Conservation (phyloP, 148 eudicot species). For the Simmondsia chinensis region DNA sequence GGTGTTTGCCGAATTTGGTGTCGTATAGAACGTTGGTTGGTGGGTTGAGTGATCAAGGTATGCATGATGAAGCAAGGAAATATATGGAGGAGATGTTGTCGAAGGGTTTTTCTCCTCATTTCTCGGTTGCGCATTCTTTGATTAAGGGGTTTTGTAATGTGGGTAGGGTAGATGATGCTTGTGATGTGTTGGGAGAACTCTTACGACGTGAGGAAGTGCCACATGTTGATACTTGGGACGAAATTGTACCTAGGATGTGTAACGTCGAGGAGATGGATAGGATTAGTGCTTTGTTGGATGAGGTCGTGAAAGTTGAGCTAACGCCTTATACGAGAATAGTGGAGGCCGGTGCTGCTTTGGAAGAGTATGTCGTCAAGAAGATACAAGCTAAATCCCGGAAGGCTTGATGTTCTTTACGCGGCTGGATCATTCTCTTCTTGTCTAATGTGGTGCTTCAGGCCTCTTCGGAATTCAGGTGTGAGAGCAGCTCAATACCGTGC, state of each 20-base stretch:
- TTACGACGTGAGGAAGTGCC: slow-evolving; percentile 45
- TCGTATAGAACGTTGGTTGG: slow-evolving; percentile 75
- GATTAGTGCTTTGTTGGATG: slow-evolving; percentile 25
- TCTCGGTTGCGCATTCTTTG: slow-evolving; percentile 54
- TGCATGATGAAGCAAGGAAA: slow-evolving; percentile 59
- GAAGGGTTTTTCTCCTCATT: slow-evolving; percentile 78
- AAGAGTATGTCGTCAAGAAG: slow-evolving; percentile 50
- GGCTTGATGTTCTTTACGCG: slow-evolving; percentile 15
- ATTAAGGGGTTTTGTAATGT: slow-evolving; percentile 56
- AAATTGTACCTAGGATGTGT: slow-evolving; percentile 46
- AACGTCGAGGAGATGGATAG: slow-evolving; percentile 36
- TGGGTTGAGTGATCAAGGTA: slow-evolving; percentile 66
- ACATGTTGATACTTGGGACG: slow-evolving; percentile 58
- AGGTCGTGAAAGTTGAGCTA: slow-evolving; percentile 51
- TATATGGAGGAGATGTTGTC: slow-evolving; percentile 53
- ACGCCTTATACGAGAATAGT: slow-evolving; percentile 45
- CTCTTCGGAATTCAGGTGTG: too few relatives aligned
- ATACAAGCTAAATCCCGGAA: slow-evolving; percentile 20
- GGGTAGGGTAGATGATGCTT: slow-evolving; percentile 69
- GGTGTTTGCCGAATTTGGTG: slow-evolving; percentile 71
- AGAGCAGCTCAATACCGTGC: too few relatives aligned
- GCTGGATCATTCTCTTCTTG: too few relatives aligned
- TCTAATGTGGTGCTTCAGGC: too few relatives aligned
- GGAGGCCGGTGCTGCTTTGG: slow-evolving; percentile 58
- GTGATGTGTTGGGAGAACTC: slow-evolving; percentile 38